These are phyloP conservation scores for Magnolia changhungtana DNA, from an alignment of 164 flowering plant genomes.

Conservation along the genomic window DNA sequence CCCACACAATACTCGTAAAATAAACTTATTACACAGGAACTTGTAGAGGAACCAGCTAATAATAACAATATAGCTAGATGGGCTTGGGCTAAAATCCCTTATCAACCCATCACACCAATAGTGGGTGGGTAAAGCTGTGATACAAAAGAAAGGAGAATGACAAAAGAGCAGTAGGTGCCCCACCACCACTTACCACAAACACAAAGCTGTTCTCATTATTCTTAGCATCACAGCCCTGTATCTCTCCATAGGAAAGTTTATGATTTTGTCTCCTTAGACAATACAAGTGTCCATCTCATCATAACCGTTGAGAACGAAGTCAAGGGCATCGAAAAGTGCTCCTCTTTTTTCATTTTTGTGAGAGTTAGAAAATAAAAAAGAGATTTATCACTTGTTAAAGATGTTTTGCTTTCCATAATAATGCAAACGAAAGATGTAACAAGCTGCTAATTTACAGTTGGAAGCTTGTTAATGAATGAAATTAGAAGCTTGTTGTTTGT, in stretches of 20 bases:
- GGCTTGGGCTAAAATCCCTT: neutral
- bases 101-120: neutral
- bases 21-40: too few species aligned
- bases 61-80: neutral
- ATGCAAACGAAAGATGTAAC: neutral
- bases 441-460: neutral
- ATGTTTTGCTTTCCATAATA: neutral
- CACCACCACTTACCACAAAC: slow-evolving; percentile 2
- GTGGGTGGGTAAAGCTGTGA: slow-evolving; percentile 26
- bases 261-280: slow-evolving; percentile 48
- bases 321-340: slow-evolving; percentile 33
- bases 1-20: too few species aligned
- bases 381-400: neutral
- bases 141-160: neutral
- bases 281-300: slow-evolving; percentile 45
- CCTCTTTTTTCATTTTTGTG: neutral
- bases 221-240: slow-evolving; percentile 17
- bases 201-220: slow-evolving; percentile 12
- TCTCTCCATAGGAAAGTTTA: slow-evolving; percentile 19
- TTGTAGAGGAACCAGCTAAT: too few species aligned
- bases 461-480: neutral
- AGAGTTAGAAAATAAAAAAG: neutral
- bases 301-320: slow-evolving; percentile 43
- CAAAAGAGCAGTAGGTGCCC: slow-evolving; percentile 6
- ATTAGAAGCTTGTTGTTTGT: neutral